phyloP scores from a whole-genome alignment of 1,284 basidiomycete species.

The Cryptococcus amylolentus region DNA sequence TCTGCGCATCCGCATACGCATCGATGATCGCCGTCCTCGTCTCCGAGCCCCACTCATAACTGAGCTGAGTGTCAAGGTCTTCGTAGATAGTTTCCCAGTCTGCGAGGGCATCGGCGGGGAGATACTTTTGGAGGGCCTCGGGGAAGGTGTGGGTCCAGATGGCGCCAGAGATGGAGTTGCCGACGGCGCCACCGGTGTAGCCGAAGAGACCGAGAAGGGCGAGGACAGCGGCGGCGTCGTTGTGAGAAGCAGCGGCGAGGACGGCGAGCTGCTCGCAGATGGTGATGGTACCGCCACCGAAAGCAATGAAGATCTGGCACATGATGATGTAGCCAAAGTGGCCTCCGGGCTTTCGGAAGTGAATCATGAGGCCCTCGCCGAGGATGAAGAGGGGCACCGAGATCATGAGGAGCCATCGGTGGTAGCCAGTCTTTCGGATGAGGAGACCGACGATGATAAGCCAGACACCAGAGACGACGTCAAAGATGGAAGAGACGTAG shows the following conservation, averaged over 20 bases:
- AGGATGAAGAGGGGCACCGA: slow-evolving; percentile 44
- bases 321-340: slow-evolving; percentile 31
- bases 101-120: slow-evolving; percentile 39
- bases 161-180: slow-evolving; percentile 46
- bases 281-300: slow-evolving; percentile 47
- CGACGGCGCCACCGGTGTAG: slow-evolving; percentile 45
- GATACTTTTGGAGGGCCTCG: slow-evolving; percentile 21
- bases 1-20: slow-evolving; percentile 38
- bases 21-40: slow-evolving; percentile 31
- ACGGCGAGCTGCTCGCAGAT: slow-evolving; percentile 49
- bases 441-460: slow-evolving; percentile 42
- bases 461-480: slow-evolving; percentile 44
- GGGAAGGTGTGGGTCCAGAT: slow-evolving; percentile 51
- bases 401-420: slow-evolving; percentile 43
- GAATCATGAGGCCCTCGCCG: slow-evolving; percentile 48
- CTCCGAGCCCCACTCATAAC: slow-evolving; percentile 26
- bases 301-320: slow-evolving; percentile 48
- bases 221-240: slow-evolving; percentile 48
- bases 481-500: slow-evolving; percentile 46
- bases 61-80: slow-evolving; percentile 31
- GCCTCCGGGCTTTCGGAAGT: slow-evolving; percentile 42
- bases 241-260: slow-evolving; percentile 46
- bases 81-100: slow-evolving; percentile 35
- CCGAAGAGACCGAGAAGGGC: slow-evolving; percentile 46
- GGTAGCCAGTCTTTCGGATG: slow-evolving; percentile 43